These are phyloP conservation scores for Daldinia decipiens DNA, from an alignment of 495 filamentous ascomycete species.

Conservation along the genomic window DNA sequence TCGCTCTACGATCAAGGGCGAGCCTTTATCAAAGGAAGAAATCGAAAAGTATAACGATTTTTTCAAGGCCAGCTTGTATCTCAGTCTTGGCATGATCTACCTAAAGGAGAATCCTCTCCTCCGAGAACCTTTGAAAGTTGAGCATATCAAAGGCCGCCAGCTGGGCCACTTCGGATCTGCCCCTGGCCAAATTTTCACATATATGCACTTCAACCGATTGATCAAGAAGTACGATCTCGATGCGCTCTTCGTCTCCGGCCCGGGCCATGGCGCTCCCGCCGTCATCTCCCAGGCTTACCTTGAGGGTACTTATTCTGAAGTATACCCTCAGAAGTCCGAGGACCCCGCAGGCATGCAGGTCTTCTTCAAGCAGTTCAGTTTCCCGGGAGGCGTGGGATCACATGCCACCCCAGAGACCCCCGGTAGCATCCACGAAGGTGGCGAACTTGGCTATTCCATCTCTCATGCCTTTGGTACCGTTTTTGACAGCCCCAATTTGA, in stretches of 20 bases:
- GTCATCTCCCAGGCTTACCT: constrained; percentile 77
- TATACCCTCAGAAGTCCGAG: constrained; percentile 73
- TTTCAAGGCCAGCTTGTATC: constrained; percentile 76
- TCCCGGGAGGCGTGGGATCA: constrained; percentile 77
- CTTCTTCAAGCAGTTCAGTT: constrained; percentile 83
- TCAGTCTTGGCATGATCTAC: constrained; percentile 80
- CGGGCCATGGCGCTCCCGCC: constrained; percentile 76
- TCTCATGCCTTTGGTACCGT: constrained; percentile 79
- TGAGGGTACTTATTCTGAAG: constrained; percentile 77
- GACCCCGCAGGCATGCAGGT: constrained; percentile 70
- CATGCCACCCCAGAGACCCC: constrained; percentile 81
- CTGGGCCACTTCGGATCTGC: constrained; percentile 80
- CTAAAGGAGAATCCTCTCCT: constrained; percentile 74
- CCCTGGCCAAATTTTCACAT: constrained; percentile 77
- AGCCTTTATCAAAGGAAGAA: constrained; percentile 69
- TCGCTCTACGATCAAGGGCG: constrained; percentile 68
- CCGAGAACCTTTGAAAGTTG: constrained; percentile 66
- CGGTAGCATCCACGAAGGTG: constrained; percentile 76
- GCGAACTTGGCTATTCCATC: constrained; percentile 79
- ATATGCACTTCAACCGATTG: constrained; percentile 80
- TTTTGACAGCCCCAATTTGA: constrained; percentile 74
- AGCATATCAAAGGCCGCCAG: constrained; percentile 74
- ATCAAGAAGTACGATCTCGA: constrained; percentile 80
- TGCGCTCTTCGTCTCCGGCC: constrained; percentile 74
- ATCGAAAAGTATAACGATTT: constrained; percentile 72